phyloP scores from a whole-genome alignment of 2,329 filamentous ascomycete genomes.

The Didymella pinodella region DNA sequence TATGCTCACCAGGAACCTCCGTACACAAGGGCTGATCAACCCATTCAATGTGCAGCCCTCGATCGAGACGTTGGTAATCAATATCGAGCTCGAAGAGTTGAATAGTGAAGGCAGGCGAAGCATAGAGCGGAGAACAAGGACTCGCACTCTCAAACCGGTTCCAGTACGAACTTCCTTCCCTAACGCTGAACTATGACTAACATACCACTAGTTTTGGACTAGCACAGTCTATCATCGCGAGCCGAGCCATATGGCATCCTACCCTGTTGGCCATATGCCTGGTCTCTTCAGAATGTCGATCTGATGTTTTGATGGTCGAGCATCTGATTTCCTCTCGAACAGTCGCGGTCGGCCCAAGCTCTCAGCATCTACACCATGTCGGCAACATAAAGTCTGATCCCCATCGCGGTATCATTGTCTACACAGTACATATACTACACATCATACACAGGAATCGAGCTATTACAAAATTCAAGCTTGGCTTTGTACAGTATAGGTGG shows the following conservation, averaged over 20 bases:
- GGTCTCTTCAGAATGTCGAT: slow-evolving; percentile 10
- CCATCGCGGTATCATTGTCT: neutral
- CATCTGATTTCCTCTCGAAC: neutral
- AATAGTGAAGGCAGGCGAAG: slow-evolving; percentile 9
- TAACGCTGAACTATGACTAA: neutral
- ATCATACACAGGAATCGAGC: neutral
- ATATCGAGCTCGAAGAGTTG: slow-evolving; percentile 18
- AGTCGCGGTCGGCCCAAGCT: neutral
- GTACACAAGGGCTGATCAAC: neutral
- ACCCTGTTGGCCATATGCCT: slow-evolving; percentile 1
- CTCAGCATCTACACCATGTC: too few species aligned
- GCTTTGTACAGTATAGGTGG: slow-evolving; percentile 1
- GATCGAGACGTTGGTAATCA: neutral
- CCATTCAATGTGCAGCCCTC: neutral
- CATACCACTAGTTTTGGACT: neutral
- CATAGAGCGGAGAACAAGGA: neutral
- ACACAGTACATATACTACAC: neutral
- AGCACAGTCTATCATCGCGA: neutral
- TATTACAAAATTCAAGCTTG: neutral
- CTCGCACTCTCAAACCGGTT: slow-evolving; percentile 1
- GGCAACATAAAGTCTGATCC: too few species aligned
- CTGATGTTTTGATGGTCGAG: neutral
- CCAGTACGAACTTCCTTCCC: neutral
- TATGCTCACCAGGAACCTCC: slow-evolving; percentile 1
- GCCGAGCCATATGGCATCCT: neutral